Base-by-base conservation (phyloP, 805 yeast species). In the Pichia californica region DNA sequence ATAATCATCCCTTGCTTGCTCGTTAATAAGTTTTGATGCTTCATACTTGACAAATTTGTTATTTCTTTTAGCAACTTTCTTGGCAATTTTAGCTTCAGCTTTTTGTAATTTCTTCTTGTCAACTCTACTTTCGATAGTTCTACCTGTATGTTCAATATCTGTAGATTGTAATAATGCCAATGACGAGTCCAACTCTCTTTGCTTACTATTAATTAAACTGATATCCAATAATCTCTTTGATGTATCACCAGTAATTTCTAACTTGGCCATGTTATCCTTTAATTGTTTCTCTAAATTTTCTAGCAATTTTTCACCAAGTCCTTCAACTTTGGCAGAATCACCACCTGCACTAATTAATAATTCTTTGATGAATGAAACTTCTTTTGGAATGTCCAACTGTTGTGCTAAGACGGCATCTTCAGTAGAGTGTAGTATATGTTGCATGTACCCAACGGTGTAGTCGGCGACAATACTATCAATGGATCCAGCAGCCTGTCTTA, bases 71-170 rank as follows among this genome's bases (percentile, higher is more conserved):
- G 96, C 97, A 49, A 93, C 91, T 68, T 93, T 93, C 60, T 94
- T 91, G 19, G 96, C 97, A 61, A 93, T 89, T 71, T 93, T 93
- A 57, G 88, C 79, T 70, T 93, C 99, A 45, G 96, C 99, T 65
- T 91, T 93, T 61, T 89, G 96, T 56, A 93, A 79, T 66, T 93
- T 93, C 79, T 88, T 89, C 73, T 84, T 84, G 64, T 93, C 99
- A 34, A 93, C 99, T 58, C 94, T 78, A 36, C 94, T 81, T 63
- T 93, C 98, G 69, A 88, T 83, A 53, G 83, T 80, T 65, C 96
- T 77, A 45, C 96, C 96, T 0, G 95, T 74, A 50, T 89, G 94
- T 50, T 89, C 96, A 52, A 93, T 83, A 58, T 88, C 96, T 14
- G 83, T 74, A 14, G 88, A 88, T 56, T 87, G 88, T 43, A 88